These are phyloP conservation scores for Pythium coloratum DNA, from an alignment of 352 stramenopile genomes.

Conservation along the genomic window DNA sequence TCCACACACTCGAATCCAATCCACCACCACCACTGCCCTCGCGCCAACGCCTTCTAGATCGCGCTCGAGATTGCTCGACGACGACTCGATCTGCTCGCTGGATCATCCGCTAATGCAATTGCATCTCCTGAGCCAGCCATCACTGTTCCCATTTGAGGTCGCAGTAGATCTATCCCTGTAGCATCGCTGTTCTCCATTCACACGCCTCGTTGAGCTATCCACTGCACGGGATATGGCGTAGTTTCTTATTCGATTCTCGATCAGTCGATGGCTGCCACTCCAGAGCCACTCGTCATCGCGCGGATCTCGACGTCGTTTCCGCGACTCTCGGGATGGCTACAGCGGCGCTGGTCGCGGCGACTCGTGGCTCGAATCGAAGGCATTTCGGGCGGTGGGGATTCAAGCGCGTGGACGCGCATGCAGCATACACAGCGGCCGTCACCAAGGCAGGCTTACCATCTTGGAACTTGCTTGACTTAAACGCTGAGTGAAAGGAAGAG, in stretches of 20 bases:
- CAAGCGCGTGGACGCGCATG: neutral
- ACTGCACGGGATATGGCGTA: neutral
- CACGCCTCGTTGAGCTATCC: neutral
- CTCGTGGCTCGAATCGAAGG: neutral
- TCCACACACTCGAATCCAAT: slow-evolving; percentile 1
- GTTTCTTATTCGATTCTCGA: neutral
- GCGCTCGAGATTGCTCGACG: neutral
- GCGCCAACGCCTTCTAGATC: neutral
- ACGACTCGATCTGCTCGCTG: neutral
- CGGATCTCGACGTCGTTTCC: neutral
- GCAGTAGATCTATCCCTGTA: neutral
- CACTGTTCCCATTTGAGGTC: neutral
- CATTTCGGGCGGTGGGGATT: too few relatives aligned
- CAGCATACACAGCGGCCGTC: neutral
- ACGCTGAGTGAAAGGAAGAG: slow-evolving; percentile 86
- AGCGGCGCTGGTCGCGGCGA: neutral
- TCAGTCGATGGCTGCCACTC: neutral
- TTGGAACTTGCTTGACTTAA: slow-evolving; percentile 86
- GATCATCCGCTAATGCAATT: neutral
- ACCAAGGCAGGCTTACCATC: slow-evolving; percentile 60
- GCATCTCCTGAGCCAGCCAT: neutral
- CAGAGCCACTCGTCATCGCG: neutral
- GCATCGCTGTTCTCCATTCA: neutral
- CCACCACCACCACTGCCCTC: neutral
- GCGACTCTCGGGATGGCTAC: neutral